Evolutionary conservation across 1,284 basidiomycete genomes (phyloP).

Genomic region (Polyporus tsugae): DNA sequence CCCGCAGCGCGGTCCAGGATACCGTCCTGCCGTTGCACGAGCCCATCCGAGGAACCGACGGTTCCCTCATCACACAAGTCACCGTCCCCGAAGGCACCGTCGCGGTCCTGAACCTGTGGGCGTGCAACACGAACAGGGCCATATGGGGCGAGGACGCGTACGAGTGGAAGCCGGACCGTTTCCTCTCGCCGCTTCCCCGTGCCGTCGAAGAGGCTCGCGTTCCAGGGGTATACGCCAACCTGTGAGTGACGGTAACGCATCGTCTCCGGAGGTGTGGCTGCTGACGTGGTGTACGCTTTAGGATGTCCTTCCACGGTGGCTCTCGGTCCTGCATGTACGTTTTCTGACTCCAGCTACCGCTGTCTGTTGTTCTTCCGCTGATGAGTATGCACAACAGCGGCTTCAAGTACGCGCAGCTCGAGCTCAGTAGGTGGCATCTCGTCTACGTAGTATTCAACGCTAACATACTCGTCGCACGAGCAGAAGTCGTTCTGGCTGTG

Average conservation of each 20-base stretch:
- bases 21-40: conserved; percentile 37
- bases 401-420: conserved; percentile 12
- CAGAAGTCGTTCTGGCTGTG: conserved; percentile 36
- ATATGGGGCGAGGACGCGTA: conserved; percentile 65
- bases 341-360: background rate
- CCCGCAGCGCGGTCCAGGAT: conserved; percentile 29
- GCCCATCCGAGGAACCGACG: conserved; percentile 37
- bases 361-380: background rate
- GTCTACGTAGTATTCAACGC: background rate
- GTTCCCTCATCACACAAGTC: conserved; percentile 47
- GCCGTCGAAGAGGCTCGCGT: conserved; percentile 34
- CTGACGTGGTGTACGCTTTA: background rate
- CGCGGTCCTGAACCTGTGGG: conserved; percentile 54
- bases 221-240: conserved; percentile 38
- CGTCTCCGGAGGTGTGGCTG: background rate
- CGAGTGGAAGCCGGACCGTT: conserved; percentile 54
- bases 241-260: conserved; percentile 19
- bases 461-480: background rate
- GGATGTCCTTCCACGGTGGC: conserved; percentile 17
- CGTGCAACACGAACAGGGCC: conserved; percentile 53
- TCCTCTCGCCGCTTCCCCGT: conserved; percentile 37
- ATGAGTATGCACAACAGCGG: background rate
- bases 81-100: conserved; percentile 24
- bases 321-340: conserved; percentile 9
- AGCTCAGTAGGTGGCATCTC: background rate